A percentile compares a stretch with the other conserved stretches of the same genome.
phyloP scores from a whole-genome alignment of 768 basidiomycete genomes.

The Tubosaeta sp. region DNA sequence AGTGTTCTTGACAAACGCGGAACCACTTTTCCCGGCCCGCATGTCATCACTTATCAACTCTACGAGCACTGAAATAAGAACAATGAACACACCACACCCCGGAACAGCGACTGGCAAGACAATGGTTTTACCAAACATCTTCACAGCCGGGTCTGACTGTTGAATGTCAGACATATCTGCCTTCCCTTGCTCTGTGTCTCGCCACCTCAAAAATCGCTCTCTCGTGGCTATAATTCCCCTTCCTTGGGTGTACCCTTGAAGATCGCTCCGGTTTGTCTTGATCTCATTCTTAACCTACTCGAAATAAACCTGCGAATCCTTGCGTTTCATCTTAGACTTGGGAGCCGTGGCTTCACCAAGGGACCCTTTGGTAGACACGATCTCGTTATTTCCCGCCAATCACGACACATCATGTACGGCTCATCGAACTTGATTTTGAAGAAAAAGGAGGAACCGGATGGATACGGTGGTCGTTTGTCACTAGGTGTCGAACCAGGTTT shows the following conservation, averaged over 20 bases:
- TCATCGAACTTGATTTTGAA: slow-evolving; percentile 99
- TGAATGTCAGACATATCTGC: slow-evolving; percentile 27
- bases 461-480: slow-evolving; percentile 56
- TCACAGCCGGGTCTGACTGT: slow-evolving; percentile 13
- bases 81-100: slow-evolving; percentile 69
- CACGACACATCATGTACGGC: slow-evolving; percentile 97
- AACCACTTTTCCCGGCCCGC: slow-evolving; percentile 65
- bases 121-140: slow-evolving; percentile 64
- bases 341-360: slow-evolving; percentile 41
- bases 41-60: slow-evolving; percentile 70
- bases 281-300: slow-evolving; percentile 84
- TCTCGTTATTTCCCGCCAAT: slow-evolving; percentile 94
- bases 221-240: slow-evolving; percentile 84
- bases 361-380: slow-evolving; percentile 37
- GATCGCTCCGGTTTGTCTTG: slow-evolving; percentile 49
- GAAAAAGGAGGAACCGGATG: slow-evolving; percentile 83
- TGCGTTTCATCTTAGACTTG: slow-evolving; percentile 63
- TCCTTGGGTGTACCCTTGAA: slow-evolving; percentile 60
- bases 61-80: neutral
- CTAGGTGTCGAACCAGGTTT: slow-evolving; percentile 31
- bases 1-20: slow-evolving; percentile 72
- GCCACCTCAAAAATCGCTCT: slow-evolving; percentile 73
- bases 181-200: slow-evolving; percentile 46
- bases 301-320: slow-evolving; percentile 77
- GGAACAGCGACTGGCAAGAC: slow-evolving; percentile 89